Percentiles rank a stretch among this genome's conserved stretches.
Conservation (phyloP, 345 rosid species). For the Brassica napus region Da-Ae NC_063440.1:22216501-22217000, state of each 20-base stretch:
- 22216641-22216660: conserved; percentile 38
- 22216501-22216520: conserved; percentile 32
- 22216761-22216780: conserved; percentile 31
- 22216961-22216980: conserved; percentile 80
- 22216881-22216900: conserved; percentile 80
- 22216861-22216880: conserved; percentile 77
- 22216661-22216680: conserved; percentile 32
- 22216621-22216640: conserved; percentile 19
- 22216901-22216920: conserved; percentile 73
- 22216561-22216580: background rate
- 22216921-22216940: conserved; percentile 70
- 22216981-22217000: conserved; percentile 71
- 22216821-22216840: conserved; percentile 31
- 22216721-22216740: conserved; percentile 26
- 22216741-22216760: conserved; percentile 25
- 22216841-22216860: conserved; percentile 60
- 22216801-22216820: conserved; percentile 23
- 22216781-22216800: conserved; percentile 19
- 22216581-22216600: conserved; percentile 30
- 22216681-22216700: conserved; percentile 26
- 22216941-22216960: conserved; percentile 86
- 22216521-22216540: background rate
- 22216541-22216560: background rate
- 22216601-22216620: conserved; percentile 21
- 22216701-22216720: conserved; percentile 19